A percentile compares a stretch with the other conserved stretches of the same genome.
These are phyloP conservation scores for Elongisporangium undulatum DNA, from an alignment of 352 stramenopile genomes.

Conservation along the genomic window DNA sequence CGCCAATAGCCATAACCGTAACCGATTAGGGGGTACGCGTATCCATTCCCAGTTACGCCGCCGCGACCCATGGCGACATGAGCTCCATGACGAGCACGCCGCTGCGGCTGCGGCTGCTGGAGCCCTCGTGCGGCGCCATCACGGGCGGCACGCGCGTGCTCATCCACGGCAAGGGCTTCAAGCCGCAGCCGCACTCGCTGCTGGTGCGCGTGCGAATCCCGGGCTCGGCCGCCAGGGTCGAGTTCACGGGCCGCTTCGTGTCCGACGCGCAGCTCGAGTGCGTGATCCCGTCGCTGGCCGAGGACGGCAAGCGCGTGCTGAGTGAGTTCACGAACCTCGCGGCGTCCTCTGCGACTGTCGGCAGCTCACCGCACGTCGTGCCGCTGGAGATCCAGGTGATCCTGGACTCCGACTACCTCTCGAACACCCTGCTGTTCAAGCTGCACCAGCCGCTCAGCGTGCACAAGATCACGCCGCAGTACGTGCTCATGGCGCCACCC, in stretches of 20 bases:
- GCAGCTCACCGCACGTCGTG: constrained; percentile 44
- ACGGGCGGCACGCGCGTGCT: constrained; percentile 45
- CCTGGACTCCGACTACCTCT: constrained; percentile 45
- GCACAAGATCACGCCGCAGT: constrained; percentile 44
- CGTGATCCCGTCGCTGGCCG: constrained; percentile 41
- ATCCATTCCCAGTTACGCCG: background rate
- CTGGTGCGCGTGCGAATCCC: constrained; percentile 49
- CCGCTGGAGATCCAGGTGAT: constrained; percentile 52
- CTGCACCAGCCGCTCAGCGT: constrained; percentile 52
- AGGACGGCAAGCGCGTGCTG: constrained; percentile 28
- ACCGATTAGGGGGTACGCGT: background rate
- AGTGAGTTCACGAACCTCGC: constrained; percentile 31
- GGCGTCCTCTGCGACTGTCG: constrained; percentile 32
- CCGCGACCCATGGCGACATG: background rate
- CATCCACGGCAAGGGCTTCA: constrained; percentile 60
- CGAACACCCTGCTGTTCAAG: constrained; percentile 40
- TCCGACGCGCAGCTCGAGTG: constrained; percentile 61
- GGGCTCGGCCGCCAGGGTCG: constrained; percentile 18
- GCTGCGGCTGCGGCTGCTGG: constrained; percentile 48
- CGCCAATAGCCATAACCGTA: background rate
- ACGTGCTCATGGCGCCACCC: constrained; percentile 49
- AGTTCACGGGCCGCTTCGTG: constrained; percentile 43
- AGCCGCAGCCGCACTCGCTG: constrained; percentile 52
- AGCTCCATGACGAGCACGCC: constrained; percentile 6
- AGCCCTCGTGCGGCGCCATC: constrained; percentile 39